Conservation (phyloP, 1,139 yeast genomes). For the Lodderomyces elongisporus region DNA sequence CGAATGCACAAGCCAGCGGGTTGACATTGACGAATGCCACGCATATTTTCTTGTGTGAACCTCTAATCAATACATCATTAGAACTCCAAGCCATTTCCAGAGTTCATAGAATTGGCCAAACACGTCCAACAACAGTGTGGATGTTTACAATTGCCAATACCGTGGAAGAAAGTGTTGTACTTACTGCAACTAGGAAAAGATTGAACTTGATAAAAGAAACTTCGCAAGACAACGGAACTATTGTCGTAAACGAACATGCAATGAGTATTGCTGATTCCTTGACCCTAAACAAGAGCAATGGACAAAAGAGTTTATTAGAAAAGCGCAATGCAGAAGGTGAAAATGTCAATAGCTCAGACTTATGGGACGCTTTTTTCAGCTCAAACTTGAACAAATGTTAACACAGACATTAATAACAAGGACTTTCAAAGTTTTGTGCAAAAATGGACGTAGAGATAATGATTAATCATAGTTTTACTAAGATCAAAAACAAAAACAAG, state of each 20-base stretch:
- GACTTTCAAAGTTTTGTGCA: no score
- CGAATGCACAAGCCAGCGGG: conserved; percentile 86
- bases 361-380: conserved; percentile 59
- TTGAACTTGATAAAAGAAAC: conserved; percentile 28
- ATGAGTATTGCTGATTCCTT: conserved; percentile 33
- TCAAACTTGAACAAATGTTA: conserved; percentile 13
- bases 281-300: conserved; percentile 36
- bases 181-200: conserved; percentile 48
- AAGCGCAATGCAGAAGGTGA: conserved; percentile 42
- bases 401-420: not conserved
- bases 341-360: conserved; percentile 47
- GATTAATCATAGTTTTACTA: no score
- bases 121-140: conserved; percentile 78
- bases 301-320: conserved; percentile 21
- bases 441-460: no score
- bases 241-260: conserved; percentile 15
- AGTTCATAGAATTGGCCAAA: conserved; percentile 89
- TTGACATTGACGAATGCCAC: conserved; percentile 86
- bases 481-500: no score
- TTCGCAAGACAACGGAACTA: not conserved
- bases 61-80: conserved; percentile 79
- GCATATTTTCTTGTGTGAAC: conserved; percentile 87
- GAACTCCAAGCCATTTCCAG: conserved; percentile 91
- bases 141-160: conserved; percentile 78
- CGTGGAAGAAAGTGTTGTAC: conserved; percentile 86